These are phyloP conservation scores for Hysterangium stoloniferum DNA, from an alignment of 768 basidiomycete genomes.

Conservation along the genomic window DNA sequence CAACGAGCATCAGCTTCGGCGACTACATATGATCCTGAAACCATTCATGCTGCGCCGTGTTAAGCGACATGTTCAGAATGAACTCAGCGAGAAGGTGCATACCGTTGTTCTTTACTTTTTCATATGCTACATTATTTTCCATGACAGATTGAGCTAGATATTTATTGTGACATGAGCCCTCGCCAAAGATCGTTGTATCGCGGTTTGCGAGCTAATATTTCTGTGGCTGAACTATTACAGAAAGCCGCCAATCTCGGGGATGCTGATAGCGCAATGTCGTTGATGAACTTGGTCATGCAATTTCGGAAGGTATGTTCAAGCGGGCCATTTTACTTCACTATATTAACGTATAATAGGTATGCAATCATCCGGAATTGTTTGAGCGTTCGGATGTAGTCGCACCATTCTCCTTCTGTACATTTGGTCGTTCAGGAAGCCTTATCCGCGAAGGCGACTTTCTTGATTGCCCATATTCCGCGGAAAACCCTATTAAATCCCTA, in stretches of 20 bases:
- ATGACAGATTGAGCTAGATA: slow-evolving; percentile 86
- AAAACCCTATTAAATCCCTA: slow-evolving; percentile 74
- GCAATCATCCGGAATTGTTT: slow-evolving; percentile 97
- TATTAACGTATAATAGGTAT: slow-evolving; percentile 47
- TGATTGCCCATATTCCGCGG: slow-evolving; percentile 75
- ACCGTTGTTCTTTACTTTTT: background rate
- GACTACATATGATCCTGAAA: slow-evolving; percentile 97
- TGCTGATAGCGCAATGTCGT: slow-evolving; percentile 81
- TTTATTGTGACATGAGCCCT: slow-evolving; percentile 90
- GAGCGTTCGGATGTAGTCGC: slow-evolving; percentile 94
- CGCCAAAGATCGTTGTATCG: slow-evolving; percentile 88
- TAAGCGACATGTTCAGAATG: slow-evolving; percentile 98
- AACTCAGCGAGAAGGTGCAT: slow-evolving; percentile 91
- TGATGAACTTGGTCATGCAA: slow-evolving; percentile 99
- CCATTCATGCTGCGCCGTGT: slow-evolving; percentile 98
- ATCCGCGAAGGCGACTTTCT: slow-evolving; percentile 83
- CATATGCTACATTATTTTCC: background rate
- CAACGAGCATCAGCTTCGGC: slow-evolving; percentile 90
- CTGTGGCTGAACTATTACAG: slow-evolving; percentile 86
- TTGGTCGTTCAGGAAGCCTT: slow-evolving; percentile 75
- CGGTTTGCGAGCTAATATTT: slow-evolving; percentile 85
- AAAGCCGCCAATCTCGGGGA: slow-evolving; percentile 91
- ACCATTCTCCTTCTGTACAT: slow-evolving; percentile 83
- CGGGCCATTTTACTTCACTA: background rate
- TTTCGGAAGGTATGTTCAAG: slow-evolving; percentile 74